These are phyloP conservation scores for Pleurotus tuoliensis DNA, from an alignment of 768 basidiomycete species.

Conservation along the genomic window DNA sequence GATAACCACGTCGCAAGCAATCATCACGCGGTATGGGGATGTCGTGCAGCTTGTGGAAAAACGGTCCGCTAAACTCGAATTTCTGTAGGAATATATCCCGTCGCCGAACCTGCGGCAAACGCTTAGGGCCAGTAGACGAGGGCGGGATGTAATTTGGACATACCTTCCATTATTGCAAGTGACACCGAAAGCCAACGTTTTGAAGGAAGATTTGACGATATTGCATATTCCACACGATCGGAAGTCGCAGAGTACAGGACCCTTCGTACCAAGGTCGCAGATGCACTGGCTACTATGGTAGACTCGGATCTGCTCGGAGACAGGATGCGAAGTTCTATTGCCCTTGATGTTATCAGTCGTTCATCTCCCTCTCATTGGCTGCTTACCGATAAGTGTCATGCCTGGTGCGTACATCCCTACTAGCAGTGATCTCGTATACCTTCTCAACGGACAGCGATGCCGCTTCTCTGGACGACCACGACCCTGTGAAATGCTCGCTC, in stretches of 20 bases:
- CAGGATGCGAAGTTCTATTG: constrained; percentile 6
- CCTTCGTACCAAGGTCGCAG: constrained; percentile 61
- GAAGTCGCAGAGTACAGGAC: constrained; percentile 47
- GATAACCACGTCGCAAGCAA: constrained; percentile 54
- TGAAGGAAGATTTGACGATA: constrained; percentile 55
- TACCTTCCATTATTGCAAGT: constrained; percentile 53
- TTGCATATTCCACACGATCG: constrained; percentile 64
- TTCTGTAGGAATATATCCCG: constrained; percentile 60
- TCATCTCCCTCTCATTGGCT: background rate
- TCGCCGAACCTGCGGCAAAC: constrained; percentile 45
- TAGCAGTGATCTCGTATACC: constrained; percentile 48
- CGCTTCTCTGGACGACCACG: constrained; percentile 7
- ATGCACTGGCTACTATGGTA: constrained; percentile 67
- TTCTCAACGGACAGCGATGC: constrained; percentile 43
- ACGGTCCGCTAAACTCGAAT: constrained; percentile 53
- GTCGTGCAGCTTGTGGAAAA: constrained; percentile 64
- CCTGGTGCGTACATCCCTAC: constrained; percentile 37
- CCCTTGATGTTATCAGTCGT: constrained; percentile 1
- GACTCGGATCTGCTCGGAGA: constrained; percentile 42
- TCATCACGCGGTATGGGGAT: constrained; percentile 64
- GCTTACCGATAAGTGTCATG: constrained; percentile 49
- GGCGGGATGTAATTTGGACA: constrained; percentile 12
- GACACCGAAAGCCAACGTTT: constrained; percentile 52
- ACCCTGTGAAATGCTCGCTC: constrained; percentile 42
- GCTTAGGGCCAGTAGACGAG: constrained; percentile 7